These are phyloP conservation scores for Verticillium klebahnii DNA, from an alignment of 2,329 filamentous ascomycete species.

Conservation along the genomic window DNA sequence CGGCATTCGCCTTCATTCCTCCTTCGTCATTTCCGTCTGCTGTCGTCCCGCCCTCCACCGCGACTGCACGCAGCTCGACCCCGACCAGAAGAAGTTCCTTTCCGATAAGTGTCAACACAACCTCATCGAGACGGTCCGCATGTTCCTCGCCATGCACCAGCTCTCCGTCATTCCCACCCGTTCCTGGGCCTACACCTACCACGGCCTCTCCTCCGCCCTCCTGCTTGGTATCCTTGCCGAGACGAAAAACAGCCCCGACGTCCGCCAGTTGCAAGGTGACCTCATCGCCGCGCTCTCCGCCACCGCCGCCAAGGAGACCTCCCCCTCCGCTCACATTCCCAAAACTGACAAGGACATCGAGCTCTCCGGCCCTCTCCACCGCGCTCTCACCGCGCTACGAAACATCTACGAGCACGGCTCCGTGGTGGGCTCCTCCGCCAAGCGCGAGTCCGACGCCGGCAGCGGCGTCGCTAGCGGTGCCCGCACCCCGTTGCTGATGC, in stretches of 20 bases:
- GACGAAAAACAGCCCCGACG: constrained; percentile 8
- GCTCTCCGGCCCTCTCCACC: constrained; percentile 55
- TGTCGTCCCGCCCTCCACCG: constrained; percentile 58
- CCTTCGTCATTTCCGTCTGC: constrained; percentile 61
- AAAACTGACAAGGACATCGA: constrained; percentile 57
- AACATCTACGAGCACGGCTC: constrained; percentile 65
- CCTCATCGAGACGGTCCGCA: constrained; percentile 60
- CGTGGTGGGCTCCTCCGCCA: constrained; percentile 40
- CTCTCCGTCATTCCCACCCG: constrained; percentile 61
- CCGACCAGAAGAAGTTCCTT: constrained; percentile 48
- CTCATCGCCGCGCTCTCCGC: constrained; percentile 60
- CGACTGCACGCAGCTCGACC: constrained; percentile 43
- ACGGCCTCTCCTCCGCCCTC: constrained; percentile 61
- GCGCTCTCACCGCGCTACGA: constrained; percentile 55
- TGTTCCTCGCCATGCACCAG: constrained; percentile 67
- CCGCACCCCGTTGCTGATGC: constrained; percentile 33
- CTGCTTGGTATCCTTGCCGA: constrained; percentile 33
- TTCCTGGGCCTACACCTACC: constrained; percentile 65
- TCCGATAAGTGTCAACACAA: constrained; percentile 58
- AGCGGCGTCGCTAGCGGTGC: constrained; percentile 39
- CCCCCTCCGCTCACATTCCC: constrained; percentile 47
- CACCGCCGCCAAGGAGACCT: constrained; percentile 58
- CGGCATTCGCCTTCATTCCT: constrained; percentile 59
- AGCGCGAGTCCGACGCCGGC: constrained; percentile 42
- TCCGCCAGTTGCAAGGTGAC: constrained; percentile 53